A percentile compares a stretch with the other conserved stretches of the same genome.
These are phyloP conservation scores for Lepiota brunneoincarnata DNA, from an alignment of 768 basidiomycete genomes.

Conservation along the genomic window DNA sequence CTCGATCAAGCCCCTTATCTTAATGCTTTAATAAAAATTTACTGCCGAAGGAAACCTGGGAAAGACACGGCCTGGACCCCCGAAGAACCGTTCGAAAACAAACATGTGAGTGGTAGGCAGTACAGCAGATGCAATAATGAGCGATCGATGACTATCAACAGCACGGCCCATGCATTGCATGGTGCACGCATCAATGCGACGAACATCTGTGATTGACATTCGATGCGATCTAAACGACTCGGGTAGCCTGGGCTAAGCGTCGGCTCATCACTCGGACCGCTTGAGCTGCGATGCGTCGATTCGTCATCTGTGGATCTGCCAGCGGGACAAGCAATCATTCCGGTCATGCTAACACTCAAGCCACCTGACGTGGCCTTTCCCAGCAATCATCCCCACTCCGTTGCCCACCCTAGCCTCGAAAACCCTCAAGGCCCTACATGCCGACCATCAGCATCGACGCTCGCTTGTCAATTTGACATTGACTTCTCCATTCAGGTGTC, in stretches of 20 bases:
- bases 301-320: neutral
- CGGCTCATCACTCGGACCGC: neutral
- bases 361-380: neutral
- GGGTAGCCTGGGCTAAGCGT: neutral
- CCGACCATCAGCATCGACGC: neutral
- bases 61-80: neutral
- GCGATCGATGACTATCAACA: no score
- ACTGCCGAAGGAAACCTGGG: neutral
- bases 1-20: constrained; percentile 1
- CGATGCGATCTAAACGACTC: no score
- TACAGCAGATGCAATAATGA: no score
- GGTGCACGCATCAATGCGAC: no score
- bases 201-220: no score
- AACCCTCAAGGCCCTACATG: neutral
- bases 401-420: neutral
- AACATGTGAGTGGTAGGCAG: no score
- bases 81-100: neutral
- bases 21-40: neutral
- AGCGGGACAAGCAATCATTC: constrained; percentile 4
- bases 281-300: neutral
- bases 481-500: neutral
- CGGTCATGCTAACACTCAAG: constrained; percentile 2
- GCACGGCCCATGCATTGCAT: no score
- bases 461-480: neutral
- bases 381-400: no score